These are phyloP conservation scores for Trichoderma simmonsii DNA, from an alignment of 2,329 filamentous ascomycete species.

Conservation along the genomic window DNA sequence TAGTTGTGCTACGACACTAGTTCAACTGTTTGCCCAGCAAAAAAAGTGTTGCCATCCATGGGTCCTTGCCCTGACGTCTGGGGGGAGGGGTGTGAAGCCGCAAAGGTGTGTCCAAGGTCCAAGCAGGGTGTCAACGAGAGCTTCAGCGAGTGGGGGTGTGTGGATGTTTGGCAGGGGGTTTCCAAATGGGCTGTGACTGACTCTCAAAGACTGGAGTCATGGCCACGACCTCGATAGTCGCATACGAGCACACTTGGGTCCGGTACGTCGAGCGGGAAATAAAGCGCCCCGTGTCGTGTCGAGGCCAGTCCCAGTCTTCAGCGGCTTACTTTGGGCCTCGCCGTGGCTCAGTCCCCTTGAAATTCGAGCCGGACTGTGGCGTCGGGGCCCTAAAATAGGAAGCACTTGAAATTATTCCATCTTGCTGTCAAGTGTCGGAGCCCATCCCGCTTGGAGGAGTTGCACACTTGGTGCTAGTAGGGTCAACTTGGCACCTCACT, in stretches of 20 bases:
- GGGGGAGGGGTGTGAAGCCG: not conserved
- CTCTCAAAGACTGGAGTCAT: not conserved
- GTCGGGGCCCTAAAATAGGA: conserved; percentile 1
- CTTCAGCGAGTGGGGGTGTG: conserved; percentile 16
- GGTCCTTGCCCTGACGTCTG: conserved; percentile 8
- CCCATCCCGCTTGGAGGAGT: not conserved
- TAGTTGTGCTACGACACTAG: not conserved
- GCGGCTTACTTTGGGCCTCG: not conserved
- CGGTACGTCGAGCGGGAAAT: not conserved
- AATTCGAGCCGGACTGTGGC: not conserved
- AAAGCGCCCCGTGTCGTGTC: not conserved
- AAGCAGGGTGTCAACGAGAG: not conserved
- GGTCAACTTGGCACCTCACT: not conserved
- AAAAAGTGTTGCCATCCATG: not conserved
- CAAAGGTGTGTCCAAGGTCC: not conserved
- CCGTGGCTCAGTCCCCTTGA: not conserved
- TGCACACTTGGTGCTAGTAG: not conserved
- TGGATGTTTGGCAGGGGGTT: conserved; percentile 13
- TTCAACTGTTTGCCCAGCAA: conserved; percentile 5
- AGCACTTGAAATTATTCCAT: not conserved
- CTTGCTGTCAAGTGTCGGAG: not conserved
- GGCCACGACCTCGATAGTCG: not conserved
- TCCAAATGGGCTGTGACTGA: not conserved
- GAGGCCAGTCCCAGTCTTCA: not conserved
- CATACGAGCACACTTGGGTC: not conserved